Conservation (phyloP, 352 stramenopile genomes). For the Phytophthora sojae region DNA sequence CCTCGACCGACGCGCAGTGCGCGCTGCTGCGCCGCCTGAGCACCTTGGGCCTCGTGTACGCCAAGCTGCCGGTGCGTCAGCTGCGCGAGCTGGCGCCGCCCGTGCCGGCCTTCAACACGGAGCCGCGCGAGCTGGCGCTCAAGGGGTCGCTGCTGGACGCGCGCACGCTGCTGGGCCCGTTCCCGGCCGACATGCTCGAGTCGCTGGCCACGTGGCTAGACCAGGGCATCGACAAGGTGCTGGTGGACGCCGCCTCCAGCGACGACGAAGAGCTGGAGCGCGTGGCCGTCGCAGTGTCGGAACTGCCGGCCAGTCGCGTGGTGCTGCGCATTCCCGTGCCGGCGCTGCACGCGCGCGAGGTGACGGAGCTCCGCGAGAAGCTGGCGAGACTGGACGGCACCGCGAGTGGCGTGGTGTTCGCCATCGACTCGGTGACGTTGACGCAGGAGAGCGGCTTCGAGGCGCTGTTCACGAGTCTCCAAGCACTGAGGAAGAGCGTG, state of each 20-base stretch:
- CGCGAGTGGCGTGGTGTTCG: constrained; percentile 57
- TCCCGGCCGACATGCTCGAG: constrained; percentile 65
- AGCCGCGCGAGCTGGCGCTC: constrained; percentile 40
- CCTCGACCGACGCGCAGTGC: constrained; percentile 27
- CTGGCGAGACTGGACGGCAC: constrained; percentile 44
- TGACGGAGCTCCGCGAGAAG: constrained; percentile 42
- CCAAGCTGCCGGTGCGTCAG: constrained; percentile 37
- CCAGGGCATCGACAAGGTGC: constrained; percentile 60
- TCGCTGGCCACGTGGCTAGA: constrained; percentile 69
- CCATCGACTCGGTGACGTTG: constrained; percentile 35
- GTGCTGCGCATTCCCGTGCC: constrained; percentile 63
- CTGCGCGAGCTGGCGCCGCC: constrained; percentile 41
- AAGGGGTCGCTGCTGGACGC: constrained; percentile 55
- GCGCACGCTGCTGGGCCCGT: constrained; percentile 70
- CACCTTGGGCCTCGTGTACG: constrained; percentile 52
- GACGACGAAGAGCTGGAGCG: constrained; percentile 60
- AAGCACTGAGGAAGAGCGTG: constrained; percentile 48
- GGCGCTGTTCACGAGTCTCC: constrained; percentile 39
- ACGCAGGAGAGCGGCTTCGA: constrained; percentile 33
- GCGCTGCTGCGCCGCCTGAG: constrained; percentile 53
- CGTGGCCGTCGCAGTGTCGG: constrained; percentile 63
- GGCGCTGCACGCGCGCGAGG: constrained; percentile 28
- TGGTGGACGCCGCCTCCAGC: constrained; percentile 56
- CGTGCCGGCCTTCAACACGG: constrained; percentile 30
- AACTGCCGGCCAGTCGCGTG: constrained; percentile 70